Percentiles rank a stretch among this genome's conserved stretches.
These are phyloP conservation scores for Hypoxylon rickii DNA, from an alignment of 495 filamentous ascomycete species.

Conservation along the genomic window DNA sequence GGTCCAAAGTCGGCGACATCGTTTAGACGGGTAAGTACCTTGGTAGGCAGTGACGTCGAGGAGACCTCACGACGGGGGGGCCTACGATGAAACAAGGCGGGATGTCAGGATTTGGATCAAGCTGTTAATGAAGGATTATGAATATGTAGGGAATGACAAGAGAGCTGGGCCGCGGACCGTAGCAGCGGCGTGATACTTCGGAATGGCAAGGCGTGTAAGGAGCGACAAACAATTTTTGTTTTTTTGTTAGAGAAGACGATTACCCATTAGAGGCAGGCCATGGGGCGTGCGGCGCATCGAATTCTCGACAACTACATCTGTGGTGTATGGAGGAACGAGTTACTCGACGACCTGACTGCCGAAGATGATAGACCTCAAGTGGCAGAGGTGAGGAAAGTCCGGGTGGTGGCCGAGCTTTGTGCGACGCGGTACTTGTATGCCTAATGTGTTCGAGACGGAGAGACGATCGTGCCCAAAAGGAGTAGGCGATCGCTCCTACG, in stretches of 20 bases:
- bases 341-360: constrained; percentile 28
- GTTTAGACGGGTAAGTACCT: neutral
- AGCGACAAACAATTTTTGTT: constrained; percentile 17
- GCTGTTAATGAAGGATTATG: constrained; percentile 12
- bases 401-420: constrained; percentile 28
- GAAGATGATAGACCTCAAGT: constrained; percentile 32
- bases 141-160: constrained; percentile 22
- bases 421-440: constrained; percentile 36
- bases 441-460: constrained; percentile 29
- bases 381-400: constrained; percentile 27
- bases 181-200: constrained; percentile 13
- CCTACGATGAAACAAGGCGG: constrained; percentile 21
- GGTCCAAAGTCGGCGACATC: constrained; percentile 57
- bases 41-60: constrained; percentile 27
- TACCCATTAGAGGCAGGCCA: constrained; percentile 37
- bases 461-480: constrained; percentile 31
- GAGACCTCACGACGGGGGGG: constrained; percentile 19
- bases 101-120: constrained; percentile 5
- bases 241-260: constrained; percentile 18
- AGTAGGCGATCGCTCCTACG: constrained; percentile 31
- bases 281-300: constrained; percentile 15
- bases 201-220: constrained; percentile 2
- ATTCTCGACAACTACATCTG: constrained; percentile 26
- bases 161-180: constrained; percentile 11
- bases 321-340: constrained; percentile 26